phyloP scores from a whole-genome alignment of 1,284 basidiomycete genomes.

The Porodaedalea pini region DNA sequence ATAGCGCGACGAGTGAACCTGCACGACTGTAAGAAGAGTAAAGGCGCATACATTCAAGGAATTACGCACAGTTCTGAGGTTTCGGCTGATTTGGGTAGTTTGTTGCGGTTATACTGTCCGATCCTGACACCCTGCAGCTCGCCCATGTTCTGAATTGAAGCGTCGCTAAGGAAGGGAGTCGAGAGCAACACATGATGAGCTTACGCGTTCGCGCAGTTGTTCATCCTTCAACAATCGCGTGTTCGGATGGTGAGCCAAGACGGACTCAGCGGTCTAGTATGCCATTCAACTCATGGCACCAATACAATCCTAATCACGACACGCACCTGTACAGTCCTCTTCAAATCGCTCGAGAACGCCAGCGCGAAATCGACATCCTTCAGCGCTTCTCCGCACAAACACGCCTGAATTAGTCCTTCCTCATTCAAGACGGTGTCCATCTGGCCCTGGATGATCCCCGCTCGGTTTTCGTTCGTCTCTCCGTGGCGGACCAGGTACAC shows the following conservation, averaged over 20 bases:
- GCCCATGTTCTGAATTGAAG: slow-evolving; percentile 53
- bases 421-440: slow-evolving; percentile 61
- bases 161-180: background rate
- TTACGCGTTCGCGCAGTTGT: slow-evolving; percentile 62
- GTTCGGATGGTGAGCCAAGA: slow-evolving; percentile 50
- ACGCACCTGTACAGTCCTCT: slow-evolving; percentile 55
- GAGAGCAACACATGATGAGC: slow-evolving; percentile 17
- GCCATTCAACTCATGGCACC: background rate
- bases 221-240: slow-evolving; percentile 40
- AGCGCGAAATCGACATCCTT: slow-evolving; percentile 46
- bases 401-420: slow-evolving; percentile 53
- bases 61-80: slow-evolving; percentile 28
- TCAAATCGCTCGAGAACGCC: slow-evolving; percentile 65
- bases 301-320: background rate
- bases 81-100: slow-evolving; percentile 35
- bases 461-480: slow-evolving; percentile 65
- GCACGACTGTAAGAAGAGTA: background rate
- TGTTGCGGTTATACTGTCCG: slow-evolving; percentile 22
- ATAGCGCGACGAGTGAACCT: slow-evolving; percentile 43
- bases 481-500: slow-evolving; percentile 73
- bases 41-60: background rate
- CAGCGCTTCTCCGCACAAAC: slow-evolving; percentile 49
- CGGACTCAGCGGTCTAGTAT: slow-evolving; percentile 58
- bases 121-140: slow-evolving; percentile 49
- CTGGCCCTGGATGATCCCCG: slow-evolving; percentile 67